phyloP scores from a whole-genome alignment of 179 eudicot species.

The Silene noctiflora region DNA sequence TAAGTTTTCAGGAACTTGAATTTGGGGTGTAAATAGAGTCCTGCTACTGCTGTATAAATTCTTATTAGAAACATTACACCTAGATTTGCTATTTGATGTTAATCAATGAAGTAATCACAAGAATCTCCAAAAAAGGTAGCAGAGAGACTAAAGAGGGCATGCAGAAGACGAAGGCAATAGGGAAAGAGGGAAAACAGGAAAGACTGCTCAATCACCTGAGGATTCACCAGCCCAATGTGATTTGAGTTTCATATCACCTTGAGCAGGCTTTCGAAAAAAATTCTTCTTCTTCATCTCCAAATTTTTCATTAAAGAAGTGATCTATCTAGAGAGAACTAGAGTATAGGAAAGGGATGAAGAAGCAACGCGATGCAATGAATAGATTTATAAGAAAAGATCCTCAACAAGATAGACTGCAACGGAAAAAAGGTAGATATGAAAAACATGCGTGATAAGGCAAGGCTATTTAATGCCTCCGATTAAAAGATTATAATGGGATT shows the following conservation, averaged over 20 bases:
- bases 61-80: background rate
- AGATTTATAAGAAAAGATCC: background rate
- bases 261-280: background rate
- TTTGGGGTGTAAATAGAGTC: background rate
- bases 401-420: conserved; percentile 11
- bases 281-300: conserved; percentile 16
- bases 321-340: conserved; percentile 9
- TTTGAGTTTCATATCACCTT: conserved; percentile 2
- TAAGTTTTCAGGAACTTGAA: background rate
- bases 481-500: background rate
- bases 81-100: background rate
- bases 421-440: background rate
- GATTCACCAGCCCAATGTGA: conserved; percentile 14
- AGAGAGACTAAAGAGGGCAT: background rate
- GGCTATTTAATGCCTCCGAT: conserved; percentile 20
- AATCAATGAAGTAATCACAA: conserved; percentile 10
- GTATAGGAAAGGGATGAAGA: background rate
- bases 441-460: background rate
- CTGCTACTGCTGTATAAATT: background rate
- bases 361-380: background rate
- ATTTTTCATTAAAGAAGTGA: background rate
- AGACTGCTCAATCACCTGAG: conserved; percentile 21
- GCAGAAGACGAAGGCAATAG: background rate
- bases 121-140: conserved; percentile 18
- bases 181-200: background rate